Conservation (phyloP, 1,139 yeast genomes). For the Pichia sp. region DNA sequence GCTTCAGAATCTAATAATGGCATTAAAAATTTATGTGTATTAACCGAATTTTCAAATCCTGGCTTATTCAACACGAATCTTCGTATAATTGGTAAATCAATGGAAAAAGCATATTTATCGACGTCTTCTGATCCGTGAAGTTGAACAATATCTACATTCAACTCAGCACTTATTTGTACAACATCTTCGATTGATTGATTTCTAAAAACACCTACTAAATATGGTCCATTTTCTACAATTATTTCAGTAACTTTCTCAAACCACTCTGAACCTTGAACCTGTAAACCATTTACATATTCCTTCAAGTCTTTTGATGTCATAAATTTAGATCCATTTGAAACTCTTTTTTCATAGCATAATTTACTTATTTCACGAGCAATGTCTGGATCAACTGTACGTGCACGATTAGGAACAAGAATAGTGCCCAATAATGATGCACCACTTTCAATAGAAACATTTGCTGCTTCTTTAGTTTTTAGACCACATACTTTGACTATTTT, state of each 20-base stretch:
- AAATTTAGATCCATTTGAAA: constrained; percentile 18
- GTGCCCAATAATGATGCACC: constrained; percentile 81
- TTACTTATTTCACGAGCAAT: constrained; percentile 51
- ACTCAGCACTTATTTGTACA: constrained; percentile 37
- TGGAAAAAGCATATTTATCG: constrained; percentile 37
- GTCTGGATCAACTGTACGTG: constrained; percentile 55
- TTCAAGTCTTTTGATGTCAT: constrained; percentile 20
- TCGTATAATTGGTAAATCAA: constrained; percentile 55
- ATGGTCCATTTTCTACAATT: constrained; percentile 52
- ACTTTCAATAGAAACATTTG: constrained; percentile 53
- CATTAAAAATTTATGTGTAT: constrained; percentile 35
- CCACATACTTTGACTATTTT: constrained; percentile 78
- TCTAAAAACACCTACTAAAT: constrained; percentile 82
- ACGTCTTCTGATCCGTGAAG: constrained; percentile 82
- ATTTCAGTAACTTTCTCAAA: constrained; percentile 31
- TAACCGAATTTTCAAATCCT: constrained; percentile 27
- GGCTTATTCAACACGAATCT: constrained; percentile 62
- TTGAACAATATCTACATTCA: constrained; percentile 72
- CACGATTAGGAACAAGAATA: constrained; percentile 77
- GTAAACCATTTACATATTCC: constrained; percentile 6
- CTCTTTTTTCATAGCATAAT: constrained; percentile 25
- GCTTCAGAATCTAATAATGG: constrained; percentile 79
- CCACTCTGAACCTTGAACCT: constrained; percentile 30
- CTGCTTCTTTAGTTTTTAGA: constrained; percentile 59
- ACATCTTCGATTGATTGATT: constrained; percentile 71